phyloP scores from a whole-genome alignment of 208 protist genomes.

The Leishmania tarentolae region DNA sequence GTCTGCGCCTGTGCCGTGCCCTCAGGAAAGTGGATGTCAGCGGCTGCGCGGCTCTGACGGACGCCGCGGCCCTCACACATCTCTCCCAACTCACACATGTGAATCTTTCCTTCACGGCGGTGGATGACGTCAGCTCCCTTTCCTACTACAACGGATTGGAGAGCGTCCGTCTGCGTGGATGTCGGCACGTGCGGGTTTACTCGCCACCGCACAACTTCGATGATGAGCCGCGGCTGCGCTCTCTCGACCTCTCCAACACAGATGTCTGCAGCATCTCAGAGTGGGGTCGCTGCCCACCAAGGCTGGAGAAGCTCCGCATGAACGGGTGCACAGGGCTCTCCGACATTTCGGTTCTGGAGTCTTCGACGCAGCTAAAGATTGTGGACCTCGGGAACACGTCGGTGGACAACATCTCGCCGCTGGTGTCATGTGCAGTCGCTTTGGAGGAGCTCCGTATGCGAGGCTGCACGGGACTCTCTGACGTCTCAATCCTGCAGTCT shows the following conservation, averaged over 20 bases:
- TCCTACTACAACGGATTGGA: neutral
- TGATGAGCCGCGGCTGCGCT: neutral
- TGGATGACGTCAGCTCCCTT: neutral
- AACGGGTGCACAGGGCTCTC: neutral
- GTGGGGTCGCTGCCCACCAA: neutral
- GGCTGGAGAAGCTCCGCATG: neutral
- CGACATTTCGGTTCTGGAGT: too few relatives aligned
- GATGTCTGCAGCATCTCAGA: neutral
- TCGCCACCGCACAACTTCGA: neutral
- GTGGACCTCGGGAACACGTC: neutral
- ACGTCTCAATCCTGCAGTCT: neutral
- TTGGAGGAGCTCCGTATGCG: neutral
- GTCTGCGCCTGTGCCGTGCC: slow-evolving; percentile 1
- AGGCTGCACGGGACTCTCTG: neutral
- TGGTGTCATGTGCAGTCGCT: neutral
- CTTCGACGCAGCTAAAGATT: neutral
- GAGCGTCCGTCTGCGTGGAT: slow-evolving; percentile 1
- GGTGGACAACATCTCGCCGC: neutral
- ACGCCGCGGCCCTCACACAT: neutral
- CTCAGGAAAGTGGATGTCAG: slow-evolving; percentile 2
- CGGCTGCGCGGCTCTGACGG: neutral
- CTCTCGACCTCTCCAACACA: slow-evolving; percentile 1
- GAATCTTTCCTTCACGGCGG: neutral
- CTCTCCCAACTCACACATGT: slow-evolving; percentile 1
- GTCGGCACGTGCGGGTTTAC: neutral